phyloP scores from a whole-genome alignment of 495 filamentous ascomycete species.

The Stereocaulon alpinum region DNA sequence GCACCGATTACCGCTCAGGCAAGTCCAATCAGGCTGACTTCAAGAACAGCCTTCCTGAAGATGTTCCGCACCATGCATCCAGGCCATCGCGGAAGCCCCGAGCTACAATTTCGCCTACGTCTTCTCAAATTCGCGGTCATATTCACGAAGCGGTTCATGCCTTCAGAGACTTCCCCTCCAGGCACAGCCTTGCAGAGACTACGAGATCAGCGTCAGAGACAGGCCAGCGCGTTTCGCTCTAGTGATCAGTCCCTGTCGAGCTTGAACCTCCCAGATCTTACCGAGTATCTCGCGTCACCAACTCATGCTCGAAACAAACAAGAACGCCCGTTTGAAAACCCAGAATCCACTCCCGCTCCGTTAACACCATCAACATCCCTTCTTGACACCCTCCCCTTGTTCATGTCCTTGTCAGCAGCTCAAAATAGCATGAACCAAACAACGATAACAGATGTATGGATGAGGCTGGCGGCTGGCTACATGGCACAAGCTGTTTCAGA shows the following conservation, averaged over 20 bases:
- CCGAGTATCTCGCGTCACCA: not conserved
- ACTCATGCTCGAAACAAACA: not conserved
- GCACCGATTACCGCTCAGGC: not conserved
- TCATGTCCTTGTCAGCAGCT: constrained; percentile 39
- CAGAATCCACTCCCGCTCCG: not conserved
- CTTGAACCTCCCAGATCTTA: constrained; percentile 2
- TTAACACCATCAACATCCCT: constrained; percentile 24
- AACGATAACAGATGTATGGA: constrained; percentile 28
- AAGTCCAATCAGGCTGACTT: not conserved
- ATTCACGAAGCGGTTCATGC: constrained; percentile 24
- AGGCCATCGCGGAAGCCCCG: constrained; percentile 8
- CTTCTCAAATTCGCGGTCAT: constrained; percentile 29
- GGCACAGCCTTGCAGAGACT: not conserved
- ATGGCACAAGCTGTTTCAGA: constrained; percentile 43
- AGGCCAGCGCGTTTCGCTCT: constrained; percentile 6
- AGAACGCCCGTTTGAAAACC: not conserved
- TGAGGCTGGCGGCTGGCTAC: constrained; percentile 36
- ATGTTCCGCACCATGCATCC: constrained; percentile 28
- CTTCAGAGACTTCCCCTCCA: not conserved
- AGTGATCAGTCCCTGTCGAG: not conserved
- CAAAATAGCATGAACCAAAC: constrained; percentile 19
- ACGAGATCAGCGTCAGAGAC: constrained; percentile 6
- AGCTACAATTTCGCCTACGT: constrained; percentile 25
- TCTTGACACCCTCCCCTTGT: constrained; percentile 33
- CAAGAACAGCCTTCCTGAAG: constrained; percentile 24